These are phyloP conservation scores for Trichoderma sp. DNA, from an alignment of 2,329 filamentous ascomycete genomes.

Conservation along the genomic window DNA sequence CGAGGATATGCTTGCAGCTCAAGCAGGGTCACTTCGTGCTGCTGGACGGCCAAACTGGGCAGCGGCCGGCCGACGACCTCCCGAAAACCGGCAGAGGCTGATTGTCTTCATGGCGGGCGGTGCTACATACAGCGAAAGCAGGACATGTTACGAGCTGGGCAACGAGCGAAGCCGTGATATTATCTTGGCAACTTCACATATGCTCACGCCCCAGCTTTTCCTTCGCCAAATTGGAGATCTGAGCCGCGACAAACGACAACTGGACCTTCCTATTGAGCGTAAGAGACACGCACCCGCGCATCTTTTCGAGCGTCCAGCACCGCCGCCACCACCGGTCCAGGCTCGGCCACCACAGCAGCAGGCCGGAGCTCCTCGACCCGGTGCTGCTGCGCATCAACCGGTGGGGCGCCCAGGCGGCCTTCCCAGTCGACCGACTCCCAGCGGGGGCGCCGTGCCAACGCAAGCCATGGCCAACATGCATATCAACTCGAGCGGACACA, in stretches of 20 bases:
- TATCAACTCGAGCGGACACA: slow-evolving; percentile 34
- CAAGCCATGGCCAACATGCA: slow-evolving; percentile 57
- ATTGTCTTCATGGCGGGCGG: slow-evolving; percentile 95
- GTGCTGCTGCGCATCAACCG: slow-evolving; percentile 27
- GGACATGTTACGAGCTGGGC: slow-evolving; percentile 84
- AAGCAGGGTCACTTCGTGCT: slow-evolving; percentile 77
- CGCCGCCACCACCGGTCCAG: slow-evolving; percentile 51
- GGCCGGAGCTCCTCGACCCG: slow-evolving; percentile 18
- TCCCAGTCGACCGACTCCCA: slow-evolving; percentile 25
- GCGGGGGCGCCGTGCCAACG: slow-evolving; percentile 48
- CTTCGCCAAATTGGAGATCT: slow-evolving; percentile 80
- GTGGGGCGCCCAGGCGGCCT: slow-evolving; percentile 30
- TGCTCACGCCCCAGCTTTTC: slow-evolving; percentile 83
- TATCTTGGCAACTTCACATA: slow-evolving; percentile 87
- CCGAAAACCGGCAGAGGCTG: slow-evolving; percentile 82
- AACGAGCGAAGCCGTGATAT: slow-evolving; percentile 72
- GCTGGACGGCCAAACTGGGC: slow-evolving; percentile 96
- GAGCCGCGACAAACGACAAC: slow-evolving; percentile 67
- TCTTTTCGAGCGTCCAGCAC: slow-evolving; percentile 71
- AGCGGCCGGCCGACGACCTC: slow-evolving; percentile 67
- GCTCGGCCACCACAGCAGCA: slow-evolving; percentile 24
- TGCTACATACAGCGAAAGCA: slow-evolving; percentile 87
- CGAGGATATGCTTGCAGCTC: slow-evolving; percentile 54
- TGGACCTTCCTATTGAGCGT: slow-evolving; percentile 78
- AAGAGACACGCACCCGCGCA: slow-evolving; percentile 80